Conservation (phyloP, 352 stramenopile species). For the Pythium monospermum region DNA sequence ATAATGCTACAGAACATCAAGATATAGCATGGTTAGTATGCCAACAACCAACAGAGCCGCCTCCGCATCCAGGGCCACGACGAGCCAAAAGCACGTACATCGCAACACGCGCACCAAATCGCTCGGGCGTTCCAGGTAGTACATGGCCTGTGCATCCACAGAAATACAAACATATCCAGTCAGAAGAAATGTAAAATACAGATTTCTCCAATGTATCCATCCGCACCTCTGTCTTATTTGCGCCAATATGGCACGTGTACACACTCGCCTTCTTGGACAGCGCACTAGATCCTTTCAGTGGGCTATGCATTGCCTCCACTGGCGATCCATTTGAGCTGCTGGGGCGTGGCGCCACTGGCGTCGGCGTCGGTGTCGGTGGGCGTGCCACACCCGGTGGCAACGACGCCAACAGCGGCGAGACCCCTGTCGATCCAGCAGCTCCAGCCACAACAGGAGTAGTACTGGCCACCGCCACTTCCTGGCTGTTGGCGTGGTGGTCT, state of each 20-base stretch:
- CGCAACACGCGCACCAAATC: constrained; percentile 56
- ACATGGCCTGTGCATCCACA: constrained; percentile 47
- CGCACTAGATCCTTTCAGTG: constrained; percentile 24
- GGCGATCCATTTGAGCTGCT: not conserved
- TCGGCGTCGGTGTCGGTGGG: not conserved
- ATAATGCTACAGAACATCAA: constrained; percentile 29
- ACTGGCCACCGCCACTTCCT: constrained; percentile 10
- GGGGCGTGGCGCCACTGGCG: not conserved
- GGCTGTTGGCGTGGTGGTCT: constrained; percentile 31
- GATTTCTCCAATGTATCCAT: not conserved
- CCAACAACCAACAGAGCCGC: constrained; percentile 4
- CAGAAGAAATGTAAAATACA: not conserved
- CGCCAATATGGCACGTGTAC: constrained; percentile 70
- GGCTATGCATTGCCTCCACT: constrained; percentile 11
- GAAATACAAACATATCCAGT: not conserved
- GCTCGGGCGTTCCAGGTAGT: constrained; percentile 51
- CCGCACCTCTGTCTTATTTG: constrained; percentile 62
- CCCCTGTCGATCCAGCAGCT: not conserved
- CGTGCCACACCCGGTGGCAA: constrained; percentile 10
- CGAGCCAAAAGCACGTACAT: constrained; percentile 27
- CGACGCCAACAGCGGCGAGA: constrained; percentile 13
- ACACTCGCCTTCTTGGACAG: constrained; percentile 47
- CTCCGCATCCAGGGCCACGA: too few relatives aligned
- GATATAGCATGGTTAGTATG: not conserved
- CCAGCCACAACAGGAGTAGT: not conserved